Conservation (phyloP, 2,329 filamentous ascomycete genomes). For the Fusarium sp. region DNA sequence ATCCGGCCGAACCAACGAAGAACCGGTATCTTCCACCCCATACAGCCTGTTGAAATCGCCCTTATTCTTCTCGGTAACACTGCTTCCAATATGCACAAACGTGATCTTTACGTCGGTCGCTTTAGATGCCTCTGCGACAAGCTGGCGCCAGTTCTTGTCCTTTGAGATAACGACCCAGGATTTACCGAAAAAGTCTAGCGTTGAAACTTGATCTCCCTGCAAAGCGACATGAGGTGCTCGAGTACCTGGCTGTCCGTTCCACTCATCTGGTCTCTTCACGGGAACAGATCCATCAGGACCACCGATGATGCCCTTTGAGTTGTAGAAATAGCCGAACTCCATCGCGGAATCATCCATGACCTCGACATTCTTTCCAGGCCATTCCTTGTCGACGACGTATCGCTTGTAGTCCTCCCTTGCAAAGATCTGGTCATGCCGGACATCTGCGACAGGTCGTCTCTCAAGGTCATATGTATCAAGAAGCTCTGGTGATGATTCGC, state of each 20-base stretch:
- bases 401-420: constrained; percentile 33
- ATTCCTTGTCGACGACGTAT: constrained; percentile 6
- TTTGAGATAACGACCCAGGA: constrained; percentile 20
- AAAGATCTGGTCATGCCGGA: constrained; percentile 39
- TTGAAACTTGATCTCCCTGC: not conserved
- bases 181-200: constrained; percentile 17
- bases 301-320: not conserved
- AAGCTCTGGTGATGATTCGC: constrained; percentile 34
- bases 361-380: not conserved
- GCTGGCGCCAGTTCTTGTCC: not conserved
- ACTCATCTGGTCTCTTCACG: constrained; percentile 32
- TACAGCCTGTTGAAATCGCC: not conserved
- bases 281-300: not conserved
- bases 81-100: constrained; percentile 8
- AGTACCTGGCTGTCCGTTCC: constrained; percentile 37
- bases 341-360: constrained; percentile 23
- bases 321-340: constrained; percentile 28
- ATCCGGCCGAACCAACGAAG: constrained; percentile 18
- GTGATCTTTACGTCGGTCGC: not conserved
- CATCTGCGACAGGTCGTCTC: constrained; percentile 44
- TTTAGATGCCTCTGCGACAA: not conserved
- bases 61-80: not conserved
- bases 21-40: constrained; percentile 3
- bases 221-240: constrained; percentile 34
- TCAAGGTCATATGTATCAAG: constrained; percentile 53